Conservation (phyloP, 352 stramenopile genomes). For the Phytophthora crassamura region DNA sequence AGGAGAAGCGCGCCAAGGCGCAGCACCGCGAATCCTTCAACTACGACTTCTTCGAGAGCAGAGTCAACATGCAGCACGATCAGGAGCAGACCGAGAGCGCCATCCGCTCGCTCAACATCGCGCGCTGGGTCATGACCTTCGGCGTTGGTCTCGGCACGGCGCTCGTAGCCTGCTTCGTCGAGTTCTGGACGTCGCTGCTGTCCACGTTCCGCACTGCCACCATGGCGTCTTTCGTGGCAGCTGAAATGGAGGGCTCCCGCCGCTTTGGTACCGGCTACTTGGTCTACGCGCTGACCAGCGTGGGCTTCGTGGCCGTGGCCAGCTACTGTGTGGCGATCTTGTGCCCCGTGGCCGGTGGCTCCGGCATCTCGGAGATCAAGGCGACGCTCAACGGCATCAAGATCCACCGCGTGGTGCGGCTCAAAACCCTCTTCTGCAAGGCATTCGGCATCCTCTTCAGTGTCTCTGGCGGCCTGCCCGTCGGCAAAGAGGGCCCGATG, state of each 20-base stretch:
- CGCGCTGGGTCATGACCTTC: slow-evolving; percentile 97
- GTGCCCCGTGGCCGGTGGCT: slow-evolving; percentile 95
- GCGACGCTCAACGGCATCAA: slow-evolving; percentile 98
- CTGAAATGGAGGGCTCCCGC: slow-evolving; percentile 52
- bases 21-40: slow-evolving; percentile 89
- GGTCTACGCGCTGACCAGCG: slow-evolving; percentile 92
- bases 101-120: slow-evolving; percentile 83
- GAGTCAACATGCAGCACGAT: slow-evolving; percentile 89
- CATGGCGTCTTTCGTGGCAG: slow-evolving; percentile 86
- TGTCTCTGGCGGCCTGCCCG: slow-evolving; percentile 73
- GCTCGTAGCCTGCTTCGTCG: slow-evolving; percentile 94
- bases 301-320: slow-evolving; percentile 92
- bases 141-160: slow-evolving; percentile 94
- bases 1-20: slow-evolving; percentile 81
- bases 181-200: slow-evolving; percentile 89
- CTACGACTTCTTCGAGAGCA: slow-evolving; percentile 90
- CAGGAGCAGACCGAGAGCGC: slow-evolving; percentile 80
- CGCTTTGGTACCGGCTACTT: slow-evolving; percentile 85
- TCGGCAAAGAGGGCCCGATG: slow-evolving; percentile 93
- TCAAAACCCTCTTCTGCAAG: slow-evolving; percentile 98
- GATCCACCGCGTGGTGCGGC: slow-evolving; percentile 94
- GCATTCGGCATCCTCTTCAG: slow-evolving; percentile 91
- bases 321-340: slow-evolving; percentile 93
- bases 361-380: slow-evolving; percentile 98
- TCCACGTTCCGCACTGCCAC: slow-evolving; percentile 89